Conservation (phyloP, 176 grass and related monocot genomes). For the Triticum timopheevii region DNA sequence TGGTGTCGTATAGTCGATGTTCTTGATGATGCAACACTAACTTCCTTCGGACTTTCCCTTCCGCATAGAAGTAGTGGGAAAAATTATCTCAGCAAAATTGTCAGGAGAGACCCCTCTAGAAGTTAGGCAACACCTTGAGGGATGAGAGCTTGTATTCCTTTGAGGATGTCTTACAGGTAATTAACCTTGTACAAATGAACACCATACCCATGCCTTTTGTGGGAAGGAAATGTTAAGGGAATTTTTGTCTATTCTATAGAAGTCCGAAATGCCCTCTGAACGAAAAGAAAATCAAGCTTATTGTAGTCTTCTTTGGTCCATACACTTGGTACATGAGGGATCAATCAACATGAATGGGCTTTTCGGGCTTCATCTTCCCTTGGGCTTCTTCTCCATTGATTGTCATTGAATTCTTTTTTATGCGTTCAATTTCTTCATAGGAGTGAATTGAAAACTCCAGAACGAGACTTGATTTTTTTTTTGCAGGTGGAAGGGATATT, state of each 20-base stretch:
- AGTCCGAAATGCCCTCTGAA: background rate
- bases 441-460: too few species aligned
- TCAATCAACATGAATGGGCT: background rate
- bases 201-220: background rate
- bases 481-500: too few species aligned
- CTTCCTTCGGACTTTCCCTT: too few species aligned
- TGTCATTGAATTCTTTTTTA: background rate
- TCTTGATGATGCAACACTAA: too few species aligned
- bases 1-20: too few species aligned
- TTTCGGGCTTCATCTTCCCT: background rate
- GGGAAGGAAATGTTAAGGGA: background rate
- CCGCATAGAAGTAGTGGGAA: too few species aligned
- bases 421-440: background rate
- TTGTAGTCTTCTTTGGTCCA: background rate
- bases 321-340: background rate
- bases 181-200: background rate
- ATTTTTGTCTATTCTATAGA: background rate
- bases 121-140: too few species aligned
- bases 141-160: too few species aligned
- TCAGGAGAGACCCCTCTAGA: too few species aligned
- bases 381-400: background rate
- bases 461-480: too few species aligned
- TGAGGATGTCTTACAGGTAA: background rate
- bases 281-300: background rate
- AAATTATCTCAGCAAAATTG: too few species aligned